Evolutionary conservation across 768 basidiomycete species (phyloP), one percentile per base, ranked within the genome.

Genomic region (Amanita polypyramis): DNA sequence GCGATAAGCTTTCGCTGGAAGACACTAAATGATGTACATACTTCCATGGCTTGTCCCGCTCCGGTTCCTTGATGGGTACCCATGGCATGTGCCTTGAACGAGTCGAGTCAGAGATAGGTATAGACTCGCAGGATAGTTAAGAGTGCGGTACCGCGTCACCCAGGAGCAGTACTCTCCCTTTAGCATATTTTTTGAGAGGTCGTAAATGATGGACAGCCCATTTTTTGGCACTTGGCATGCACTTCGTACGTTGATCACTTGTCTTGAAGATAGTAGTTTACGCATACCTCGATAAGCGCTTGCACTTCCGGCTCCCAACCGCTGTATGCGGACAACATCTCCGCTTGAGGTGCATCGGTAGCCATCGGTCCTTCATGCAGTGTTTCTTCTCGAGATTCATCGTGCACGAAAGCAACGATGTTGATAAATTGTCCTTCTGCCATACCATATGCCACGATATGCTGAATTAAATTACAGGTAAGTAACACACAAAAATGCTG

Each of bases 41-140:
- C 75, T 64, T 80, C 78, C 47, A 79, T 70, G 5, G 76, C 77
- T 52, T 76, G 75, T 11, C 75, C 78, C 9, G 78, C 78, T 32
- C 76, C 76, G 8, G 77, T 72, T 23, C 76, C 78, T 61, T 76
- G 72, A 61, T 75, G 72, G 8, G 78, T 75, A 4, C 63, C 59
- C 68, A 73, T 74, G 0, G 75, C 75, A 54, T 79, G 77, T 6
- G 75, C 74, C 72, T 70, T 35, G 15, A 27, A 27, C 25, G 68
- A 68, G 33, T 7, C 23, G 6, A 34, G 42, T 10, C 21, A 43
- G 10, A 4, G 38, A 5, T 12, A 20, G 20, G 11, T 19, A 34
- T 10, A 12, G 17, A 12, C 17, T 29, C 3, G 12, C 10, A 30
- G 14, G 25, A 37, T n/a, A n/a, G n/a, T n/a, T n/a, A n/a, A 9